phyloP scores from a whole-genome alignment of 2,329 filamentous ascomycete species.

The Xylaria arbuscula region DNA sequence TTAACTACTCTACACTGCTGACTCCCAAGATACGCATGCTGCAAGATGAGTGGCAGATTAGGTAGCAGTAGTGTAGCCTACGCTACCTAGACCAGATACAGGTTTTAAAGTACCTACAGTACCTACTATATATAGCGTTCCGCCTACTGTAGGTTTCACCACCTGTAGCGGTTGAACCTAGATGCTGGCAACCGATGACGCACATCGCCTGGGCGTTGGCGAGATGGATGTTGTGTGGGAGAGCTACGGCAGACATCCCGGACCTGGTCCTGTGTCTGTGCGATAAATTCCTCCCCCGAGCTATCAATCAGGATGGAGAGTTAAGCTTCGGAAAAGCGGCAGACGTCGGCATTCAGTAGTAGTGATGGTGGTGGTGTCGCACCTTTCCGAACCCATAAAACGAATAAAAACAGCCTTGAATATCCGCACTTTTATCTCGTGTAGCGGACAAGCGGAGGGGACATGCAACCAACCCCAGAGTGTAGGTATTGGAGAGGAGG shows the following conservation, averaged over 20 bases:
- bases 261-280: conserved; percentile 2
- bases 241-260: no score
- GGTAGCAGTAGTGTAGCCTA: conserved; percentile 1
- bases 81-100: neutral
- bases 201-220: conserved; percentile 1
- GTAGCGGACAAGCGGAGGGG: conserved; percentile 1
- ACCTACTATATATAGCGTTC: conserved; percentile 18
- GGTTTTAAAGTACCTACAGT: conserved; percentile 1
- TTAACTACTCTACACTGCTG: neutral
- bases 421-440: neutral
- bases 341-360: conserved; percentile 1
- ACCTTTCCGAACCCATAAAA: neutral
- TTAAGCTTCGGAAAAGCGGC: neutral
- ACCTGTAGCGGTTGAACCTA: conserved; percentile 12
- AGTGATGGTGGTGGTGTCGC: neutral
- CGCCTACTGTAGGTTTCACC: conserved; percentile 7
- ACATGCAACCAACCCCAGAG: neutral
- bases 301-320: no score
- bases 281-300: neutral
- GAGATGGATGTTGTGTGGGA: no score
- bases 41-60: conserved; percentile 17
- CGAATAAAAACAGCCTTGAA: neutral
- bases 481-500: neutral
- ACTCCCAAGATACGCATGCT: neutral
- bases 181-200: conserved; percentile 13